phyloP scores from a whole-genome alignment of 768 basidiomycete species.

The Boletales sp. region DNA sequence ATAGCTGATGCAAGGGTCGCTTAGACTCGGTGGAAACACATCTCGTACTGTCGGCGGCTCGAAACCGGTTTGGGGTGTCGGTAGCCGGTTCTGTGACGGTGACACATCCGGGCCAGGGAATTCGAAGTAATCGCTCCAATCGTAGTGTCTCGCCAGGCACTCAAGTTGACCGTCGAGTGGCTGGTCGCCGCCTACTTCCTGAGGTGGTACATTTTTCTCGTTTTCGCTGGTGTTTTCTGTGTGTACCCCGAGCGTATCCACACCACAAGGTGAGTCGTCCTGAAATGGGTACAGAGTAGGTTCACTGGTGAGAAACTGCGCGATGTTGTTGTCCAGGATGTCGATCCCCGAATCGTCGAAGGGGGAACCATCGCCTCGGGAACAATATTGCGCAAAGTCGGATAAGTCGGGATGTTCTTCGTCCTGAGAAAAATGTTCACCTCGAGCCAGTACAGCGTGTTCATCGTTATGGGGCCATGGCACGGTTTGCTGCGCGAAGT shows the following conservation, averaged over 20 bases:
- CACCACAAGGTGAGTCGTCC: not conserved
- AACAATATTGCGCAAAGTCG: not conserved
- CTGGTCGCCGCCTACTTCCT: not conserved
- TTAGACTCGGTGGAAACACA: conserved; percentile 5
- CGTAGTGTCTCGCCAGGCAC: conserved; percentile 3
- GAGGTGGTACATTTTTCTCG: conserved; percentile 16
- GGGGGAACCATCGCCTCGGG: not conserved
- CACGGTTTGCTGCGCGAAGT: not conserved
- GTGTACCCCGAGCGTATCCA: conserved; percentile 5
- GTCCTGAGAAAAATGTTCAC: not conserved
- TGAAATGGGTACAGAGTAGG: conserved; percentile 9
- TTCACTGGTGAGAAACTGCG: conserved; percentile 2
- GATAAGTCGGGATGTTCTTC: not conserved
- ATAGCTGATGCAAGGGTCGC: not conserved
- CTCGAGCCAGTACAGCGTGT: not conserved
- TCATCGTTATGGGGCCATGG: not conserved
- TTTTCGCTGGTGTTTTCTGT: conserved; percentile 17
- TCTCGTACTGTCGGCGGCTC: conserved; percentile 3
- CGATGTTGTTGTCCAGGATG: conserved; percentile 6
- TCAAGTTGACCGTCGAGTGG: not conserved
- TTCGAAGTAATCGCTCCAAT: conserved; percentile 23
- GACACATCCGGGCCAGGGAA: conserved; percentile 15
- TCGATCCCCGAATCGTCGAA: conserved; percentile 17
- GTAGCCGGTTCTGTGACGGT: conserved; percentile 12
- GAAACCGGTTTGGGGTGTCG: conserved; percentile 1